Evolutionary conservation across 2,329 filamentous ascomycete genomes (phyloP).

Genomic region (Ophiocordyceps robertsii): DNA sequence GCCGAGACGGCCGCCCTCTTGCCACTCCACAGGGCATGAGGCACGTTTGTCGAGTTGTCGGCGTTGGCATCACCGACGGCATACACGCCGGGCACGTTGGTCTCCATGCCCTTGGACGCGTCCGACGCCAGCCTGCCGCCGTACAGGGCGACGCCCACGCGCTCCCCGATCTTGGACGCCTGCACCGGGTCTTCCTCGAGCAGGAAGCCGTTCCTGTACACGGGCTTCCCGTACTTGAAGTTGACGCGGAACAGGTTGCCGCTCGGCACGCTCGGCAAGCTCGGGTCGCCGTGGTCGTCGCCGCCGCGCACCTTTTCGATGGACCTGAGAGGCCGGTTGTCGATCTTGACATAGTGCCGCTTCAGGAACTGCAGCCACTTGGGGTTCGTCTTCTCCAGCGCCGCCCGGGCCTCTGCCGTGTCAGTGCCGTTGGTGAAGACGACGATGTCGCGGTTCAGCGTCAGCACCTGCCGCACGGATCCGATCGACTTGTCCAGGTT

Average conservation of each 20-base stretch:
- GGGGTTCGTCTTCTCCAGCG: conserved; percentile 24
- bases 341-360: conserved; percentile 35
- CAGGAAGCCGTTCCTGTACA: conserved; percentile 38
- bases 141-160: conserved; percentile 31
- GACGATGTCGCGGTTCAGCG: conserved; percentile 39
- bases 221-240: conserved; percentile 29
- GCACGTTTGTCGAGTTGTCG: conserved; percentile 44
- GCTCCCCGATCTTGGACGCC: conserved; percentile 28
- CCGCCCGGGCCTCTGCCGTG: conserved; percentile 25
- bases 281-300: conserved; percentile 22
- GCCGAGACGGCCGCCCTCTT: conserved; percentile 43
- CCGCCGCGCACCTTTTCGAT: conserved; percentile 29
- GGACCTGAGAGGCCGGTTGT: conserved; percentile 38
- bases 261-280: conserved; percentile 29
- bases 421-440: conserved; percentile 48
- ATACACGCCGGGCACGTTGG: conserved; percentile 40
- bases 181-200: conserved; percentile 33
- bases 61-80: conserved; percentile 47
- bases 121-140: conserved; percentile 30
- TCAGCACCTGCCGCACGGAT: conserved; percentile 36
- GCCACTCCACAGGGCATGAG: conserved; percentile 45
- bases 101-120: conserved; percentile 21
- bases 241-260: conserved; percentile 41
- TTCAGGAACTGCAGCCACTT: conserved; percentile 35
- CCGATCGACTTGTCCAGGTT: conserved; percentile 27